Conservation (phyloP, 768 basidiomycete genomes). For the Termitomyces sp. region DNA sequence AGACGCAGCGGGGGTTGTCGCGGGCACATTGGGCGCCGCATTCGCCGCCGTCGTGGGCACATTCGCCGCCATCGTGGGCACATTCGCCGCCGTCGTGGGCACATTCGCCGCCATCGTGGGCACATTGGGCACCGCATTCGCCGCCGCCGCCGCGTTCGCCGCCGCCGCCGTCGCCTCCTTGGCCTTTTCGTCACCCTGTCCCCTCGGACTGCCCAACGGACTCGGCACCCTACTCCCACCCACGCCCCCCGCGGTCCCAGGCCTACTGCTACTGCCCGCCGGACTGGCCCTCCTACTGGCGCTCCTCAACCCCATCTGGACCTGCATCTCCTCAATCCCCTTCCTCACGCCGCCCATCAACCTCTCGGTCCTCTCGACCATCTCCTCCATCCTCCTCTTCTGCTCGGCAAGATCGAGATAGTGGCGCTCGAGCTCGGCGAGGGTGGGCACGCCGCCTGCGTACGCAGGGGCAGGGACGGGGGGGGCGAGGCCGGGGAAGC, state of each 20-base stretch:
- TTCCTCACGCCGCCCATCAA: slow-evolving; percentile 68
- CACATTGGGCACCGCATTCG: too few species aligned
- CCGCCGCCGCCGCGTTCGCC: too few species aligned
- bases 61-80: slow-evolving; percentile 1
- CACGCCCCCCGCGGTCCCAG: background rate
- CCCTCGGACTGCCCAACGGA: slow-evolving; percentile 11
- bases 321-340: slow-evolving; percentile 72
- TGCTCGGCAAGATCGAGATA: slow-evolving; percentile 61
- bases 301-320: slow-evolving; percentile 11
- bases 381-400: slow-evolving; percentile 61
- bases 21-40: too few species aligned
- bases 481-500: background rate
- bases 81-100: slow-evolving; percentile 1
- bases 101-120: slow-evolving; percentile 1
- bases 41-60: background rate
- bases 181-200: background rate
- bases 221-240: slow-evolving; percentile 9
- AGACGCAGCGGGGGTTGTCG: background rate
- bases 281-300: slow-evolving; percentile 21
- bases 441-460: slow-evolving; percentile 31
- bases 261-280: background rate
- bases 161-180: too few species aligned
- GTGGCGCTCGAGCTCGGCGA: slow-evolving; percentile 66
- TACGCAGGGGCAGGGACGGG: background rate
- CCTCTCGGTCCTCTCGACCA: slow-evolving; percentile 70